These are phyloP conservation scores for Nothophytophthora sp. DNA, from an alignment of 352 stramenopile species.

Conservation along the genomic window DNA sequence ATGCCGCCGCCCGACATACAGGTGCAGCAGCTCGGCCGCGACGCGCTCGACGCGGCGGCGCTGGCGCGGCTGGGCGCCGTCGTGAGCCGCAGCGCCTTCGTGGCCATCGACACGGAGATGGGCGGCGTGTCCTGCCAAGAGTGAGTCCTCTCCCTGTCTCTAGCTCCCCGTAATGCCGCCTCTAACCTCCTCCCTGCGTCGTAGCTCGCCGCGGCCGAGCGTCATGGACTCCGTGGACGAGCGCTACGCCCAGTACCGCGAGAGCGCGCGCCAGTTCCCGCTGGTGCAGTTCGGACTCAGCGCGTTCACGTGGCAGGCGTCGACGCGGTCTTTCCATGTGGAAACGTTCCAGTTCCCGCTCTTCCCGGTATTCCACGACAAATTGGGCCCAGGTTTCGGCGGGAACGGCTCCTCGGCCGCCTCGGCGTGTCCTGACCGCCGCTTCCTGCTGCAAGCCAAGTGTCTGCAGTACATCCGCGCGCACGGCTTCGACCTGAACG, in stretches of 20 bases:
- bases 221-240: slow-evolving; percentile 77
- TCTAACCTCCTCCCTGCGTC: slow-evolving; percentile 1
- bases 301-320: slow-evolving; percentile 57
- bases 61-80: slow-evolving; percentile 33
- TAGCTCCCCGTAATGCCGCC: slow-evolving; percentile 2
- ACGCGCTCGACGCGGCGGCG: slow-evolving; percentile 21
- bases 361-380: slow-evolving; percentile 55
- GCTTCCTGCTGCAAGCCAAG: slow-evolving; percentile 72
- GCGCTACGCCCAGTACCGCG: slow-evolving; percentile 59
- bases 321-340: slow-evolving; percentile 45
- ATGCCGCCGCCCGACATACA: slow-evolving; percentile 23
- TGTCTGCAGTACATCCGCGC: slow-evolving; percentile 76
- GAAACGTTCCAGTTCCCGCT: slow-evolving; percentile 77
- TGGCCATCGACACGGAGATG: slow-evolving; percentile 81
- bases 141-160: slow-evolving; percentile 36
- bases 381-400: slow-evolving; percentile 9
- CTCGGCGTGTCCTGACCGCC: slow-evolving; percentile 39
- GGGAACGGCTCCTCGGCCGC: neutral
- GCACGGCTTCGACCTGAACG: slow-evolving; percentile 81
- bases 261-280: slow-evolving; percentile 60
- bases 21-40: slow-evolving; percentile 33
- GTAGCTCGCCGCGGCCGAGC: slow-evolving; percentile 39
- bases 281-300: slow-evolving; percentile 81
- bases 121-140: slow-evolving; percentile 66
- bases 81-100: slow-evolving; percentile 51